Percentiles rank a stretch among this genome's conserved stretches.
phyloP scores from a whole-genome alignment of 352 stramenopile species.

The Phytophthora megakarya region DNA sequence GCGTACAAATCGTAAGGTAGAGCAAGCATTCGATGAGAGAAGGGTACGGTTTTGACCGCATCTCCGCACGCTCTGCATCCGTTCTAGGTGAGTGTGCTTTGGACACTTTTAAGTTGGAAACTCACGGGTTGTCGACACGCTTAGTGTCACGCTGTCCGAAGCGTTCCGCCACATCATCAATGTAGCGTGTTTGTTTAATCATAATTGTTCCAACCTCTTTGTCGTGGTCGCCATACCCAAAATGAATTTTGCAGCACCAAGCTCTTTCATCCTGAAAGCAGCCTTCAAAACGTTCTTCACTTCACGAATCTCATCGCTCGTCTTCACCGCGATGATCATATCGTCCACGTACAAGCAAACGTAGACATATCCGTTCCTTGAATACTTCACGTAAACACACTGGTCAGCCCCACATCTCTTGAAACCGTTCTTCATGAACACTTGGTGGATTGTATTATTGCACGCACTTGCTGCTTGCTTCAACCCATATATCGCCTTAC shows the following conservation, averaged over 20 bases:
- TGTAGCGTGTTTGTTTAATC: conserved; percentile 31
- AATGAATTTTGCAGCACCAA: conserved; percentile 19
- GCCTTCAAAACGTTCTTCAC: conserved; percentile 15
- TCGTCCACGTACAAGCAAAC: too few species aligned
- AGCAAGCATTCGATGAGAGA: conserved; percentile 15
- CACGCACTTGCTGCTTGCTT: conserved; percentile 29
- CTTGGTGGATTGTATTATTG: conserved; percentile 19
- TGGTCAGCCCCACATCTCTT: conserved; percentile 25
- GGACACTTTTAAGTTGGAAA: conserved; percentile 3
- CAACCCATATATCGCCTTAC: conserved; percentile 23
- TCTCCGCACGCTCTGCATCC: background rate
- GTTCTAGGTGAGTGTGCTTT: conserved; percentile 8
- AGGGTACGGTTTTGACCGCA: conserved; percentile 10
- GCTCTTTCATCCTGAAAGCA: conserved; percentile 30
- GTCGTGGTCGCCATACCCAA: conserved; percentile 26
- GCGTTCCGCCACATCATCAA: conserved; percentile 16
- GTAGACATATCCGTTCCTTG: conserved; percentile 6
- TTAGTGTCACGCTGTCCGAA: too few species aligned
- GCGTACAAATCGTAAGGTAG: conserved; percentile 18
- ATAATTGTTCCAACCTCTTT: conserved; percentile 1
- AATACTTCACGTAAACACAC: conserved; percentile 22
- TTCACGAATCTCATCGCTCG: background rate
- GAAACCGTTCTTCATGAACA: too few species aligned
- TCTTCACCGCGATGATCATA: conserved; percentile 21
- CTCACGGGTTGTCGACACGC: conserved; percentile 9